These are phyloP conservation scores for Torulaspora pretoriensis DNA, from an alignment of 1,139 yeast genomes.

Conservation along the genomic window DNA sequence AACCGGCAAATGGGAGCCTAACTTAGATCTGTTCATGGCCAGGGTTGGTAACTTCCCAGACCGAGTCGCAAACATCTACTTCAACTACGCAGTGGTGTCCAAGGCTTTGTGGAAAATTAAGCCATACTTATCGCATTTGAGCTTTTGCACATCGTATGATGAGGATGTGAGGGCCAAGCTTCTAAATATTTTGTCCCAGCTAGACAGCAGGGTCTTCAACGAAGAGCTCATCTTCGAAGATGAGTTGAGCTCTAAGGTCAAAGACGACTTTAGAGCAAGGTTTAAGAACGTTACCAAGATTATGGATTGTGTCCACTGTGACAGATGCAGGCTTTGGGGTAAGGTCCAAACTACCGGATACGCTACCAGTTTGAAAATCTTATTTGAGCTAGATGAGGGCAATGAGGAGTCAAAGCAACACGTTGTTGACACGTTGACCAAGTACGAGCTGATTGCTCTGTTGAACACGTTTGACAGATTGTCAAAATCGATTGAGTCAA, in stretches of 20 bases:
- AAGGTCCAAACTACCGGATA: conserved; percentile 95
- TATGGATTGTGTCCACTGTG: conserved; percentile 99
- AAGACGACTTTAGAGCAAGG: conserved; percentile 77
- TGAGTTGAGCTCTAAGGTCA: conserved; percentile 39
- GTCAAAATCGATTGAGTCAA: conserved; percentile 75
- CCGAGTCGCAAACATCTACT: conserved; percentile 80
- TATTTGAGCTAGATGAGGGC: conserved; percentile 62
- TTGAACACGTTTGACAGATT: conserved; percentile 89
- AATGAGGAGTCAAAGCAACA: conserved; percentile 42
- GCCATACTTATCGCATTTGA: conserved; percentile 46
- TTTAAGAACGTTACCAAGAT: conserved; percentile 86
- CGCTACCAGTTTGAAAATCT: conserved; percentile 88
- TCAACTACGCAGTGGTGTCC: conserved; percentile 84
- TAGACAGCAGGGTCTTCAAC: conserved; percentile 52
- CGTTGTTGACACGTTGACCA: conserved; percentile 51
- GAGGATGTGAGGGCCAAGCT: conserved; percentile 45
- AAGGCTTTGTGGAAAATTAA: conserved; percentile 70
- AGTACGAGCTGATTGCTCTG: conserved; percentile 85
- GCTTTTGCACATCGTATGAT: conserved; percentile 49
- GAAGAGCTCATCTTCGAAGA: conserved; percentile 55
- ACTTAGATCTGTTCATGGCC: conserved; percentile 74
- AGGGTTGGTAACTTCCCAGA: conserved; percentile 90
- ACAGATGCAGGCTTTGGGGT: conserved; percentile 97
- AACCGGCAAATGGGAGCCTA: conserved; percentile 79
- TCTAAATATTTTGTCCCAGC: conserved; percentile 39